These are phyloP conservation scores for Tylopilus orsonianus DNA, from an alignment of 1,284 basidiomycete species.

Conservation along the genomic window DNA sequence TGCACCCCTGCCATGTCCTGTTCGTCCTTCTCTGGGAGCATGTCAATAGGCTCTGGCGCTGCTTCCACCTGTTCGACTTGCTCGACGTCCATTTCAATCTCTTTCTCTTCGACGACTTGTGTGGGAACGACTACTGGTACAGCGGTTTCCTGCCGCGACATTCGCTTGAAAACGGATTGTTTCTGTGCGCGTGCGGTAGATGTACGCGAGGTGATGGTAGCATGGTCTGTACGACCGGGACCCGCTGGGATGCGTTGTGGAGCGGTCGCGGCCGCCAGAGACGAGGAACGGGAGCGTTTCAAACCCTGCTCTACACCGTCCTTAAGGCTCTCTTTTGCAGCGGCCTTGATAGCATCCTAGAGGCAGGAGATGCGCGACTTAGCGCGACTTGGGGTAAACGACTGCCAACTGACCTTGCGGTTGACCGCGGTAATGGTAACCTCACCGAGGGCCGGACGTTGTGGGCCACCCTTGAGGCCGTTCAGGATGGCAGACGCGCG, in stretches of 20 bases:
- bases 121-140: conserved; percentile 37
- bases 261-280: conserved; percentile 55
- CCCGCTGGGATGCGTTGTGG: conserved; percentile 67
- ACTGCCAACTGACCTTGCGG: conserved; percentile 55
- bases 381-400: conserved; percentile 6
- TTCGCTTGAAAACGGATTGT: conserved; percentile 39
- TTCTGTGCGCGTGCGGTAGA: conserved; percentile 37
- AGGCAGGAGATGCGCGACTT: conserved; percentile 15
- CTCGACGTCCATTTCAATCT: conserved; percentile 63
- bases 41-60: conserved; percentile 35
- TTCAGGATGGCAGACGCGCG: conserved; percentile 52
- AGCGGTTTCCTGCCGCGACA: conserved; percentile 43
- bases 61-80: conserved; percentile 34
- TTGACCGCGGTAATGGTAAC: conserved; percentile 71
- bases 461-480: conserved; percentile 43
- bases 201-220: conserved; percentile 40
- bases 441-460: conserved; percentile 67
- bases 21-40: conserved; percentile 53
- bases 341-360: conserved; percentile 31
- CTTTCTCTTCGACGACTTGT: conserved; percentile 39
- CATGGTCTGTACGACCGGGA: conserved; percentile 48
- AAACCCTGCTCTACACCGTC: conserved; percentile 53
- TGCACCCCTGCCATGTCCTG: conserved; percentile 54
- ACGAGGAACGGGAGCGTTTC: conserved; percentile 63
- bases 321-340: conserved; percentile 42